Evolutionary conservation across 352 stramenopile species (phyloP).

Genomic region (Globisporangium rhizosaccharum): DNA sequence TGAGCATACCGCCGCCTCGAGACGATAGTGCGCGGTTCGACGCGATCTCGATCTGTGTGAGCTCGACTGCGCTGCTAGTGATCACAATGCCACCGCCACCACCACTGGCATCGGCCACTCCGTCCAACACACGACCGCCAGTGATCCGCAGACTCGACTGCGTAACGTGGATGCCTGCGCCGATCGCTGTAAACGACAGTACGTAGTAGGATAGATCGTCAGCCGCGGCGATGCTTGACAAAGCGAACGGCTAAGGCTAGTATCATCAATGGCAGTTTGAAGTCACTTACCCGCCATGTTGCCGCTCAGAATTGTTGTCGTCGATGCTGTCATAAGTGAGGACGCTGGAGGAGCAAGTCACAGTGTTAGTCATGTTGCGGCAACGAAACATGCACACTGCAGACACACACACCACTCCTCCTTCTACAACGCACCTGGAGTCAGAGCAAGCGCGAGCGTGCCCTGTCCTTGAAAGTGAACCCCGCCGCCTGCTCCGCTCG

Average conservation of each 20-base stretch:
- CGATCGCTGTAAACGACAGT: slow-evolving; percentile 10
- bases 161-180: slow-evolving; percentile 26
- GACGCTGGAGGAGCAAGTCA: background rate
- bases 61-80: slow-evolving; percentile 6
- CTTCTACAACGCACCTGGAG: background rate
- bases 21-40: slow-evolving; percentile 9
- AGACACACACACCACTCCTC: too few species aligned
- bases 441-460: background rate
- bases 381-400: background rate
- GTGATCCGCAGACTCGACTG: slow-evolving; percentile 14
- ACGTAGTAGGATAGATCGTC: background rate
- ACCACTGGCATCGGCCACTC: background rate
- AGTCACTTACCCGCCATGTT: slow-evolving; percentile 25
- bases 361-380: background rate
- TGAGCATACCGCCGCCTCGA: slow-evolving; percentile 9
- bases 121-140: slow-evolving; percentile 4
- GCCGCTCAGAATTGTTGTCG: background rate
- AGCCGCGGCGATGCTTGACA: background rate
- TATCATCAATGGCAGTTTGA: background rate
- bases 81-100: slow-evolving; percentile 10
- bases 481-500: slow-evolving; percentile 2
- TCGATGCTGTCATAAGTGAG: background rate
- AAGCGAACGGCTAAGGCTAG: background rate
- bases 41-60: slow-evolving; percentile 1
- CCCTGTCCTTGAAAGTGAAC: slow-evolving; percentile 5